Conservation (phyloP, 2,329 filamentous ascomycete genomes). For the Penicillium sp. region DNA sequence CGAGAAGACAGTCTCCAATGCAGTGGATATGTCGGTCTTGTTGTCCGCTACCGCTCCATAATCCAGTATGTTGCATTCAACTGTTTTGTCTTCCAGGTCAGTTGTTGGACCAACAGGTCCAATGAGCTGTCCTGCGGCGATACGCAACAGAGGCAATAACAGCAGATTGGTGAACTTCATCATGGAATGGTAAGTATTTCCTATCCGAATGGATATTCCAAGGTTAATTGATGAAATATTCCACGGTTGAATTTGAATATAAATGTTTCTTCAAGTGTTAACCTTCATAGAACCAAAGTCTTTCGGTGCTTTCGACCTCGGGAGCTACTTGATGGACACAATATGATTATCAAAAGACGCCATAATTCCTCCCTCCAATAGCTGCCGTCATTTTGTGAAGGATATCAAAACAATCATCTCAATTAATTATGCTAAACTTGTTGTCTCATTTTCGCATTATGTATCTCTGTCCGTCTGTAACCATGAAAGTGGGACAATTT, state of each 20-base stretch:
- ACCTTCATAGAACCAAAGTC: no score
- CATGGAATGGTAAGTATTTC: background rate
- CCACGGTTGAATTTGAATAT: no score
- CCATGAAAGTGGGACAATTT: background rate
- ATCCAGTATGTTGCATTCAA: conserved; percentile 16
- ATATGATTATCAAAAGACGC: background rate
- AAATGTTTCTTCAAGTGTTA: no score
- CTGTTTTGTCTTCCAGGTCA: conserved; percentile 2
- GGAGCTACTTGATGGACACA: background rate
- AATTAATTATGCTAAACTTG: no score
- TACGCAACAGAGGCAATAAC: background rate
- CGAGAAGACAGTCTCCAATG: conserved; percentile 22
- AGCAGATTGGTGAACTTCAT: background rate
- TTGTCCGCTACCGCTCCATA: conserved; percentile 16
- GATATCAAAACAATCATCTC: no score
- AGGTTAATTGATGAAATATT: no score
- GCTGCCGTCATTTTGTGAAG: no score
- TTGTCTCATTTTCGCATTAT: no score
- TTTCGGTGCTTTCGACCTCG: no score
- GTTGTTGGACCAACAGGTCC: conserved; percentile 16
- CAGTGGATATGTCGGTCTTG: conserved; percentile 11
- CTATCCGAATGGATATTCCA: no score
- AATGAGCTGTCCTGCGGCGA: conserved; percentile 9
- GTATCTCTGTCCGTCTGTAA: background rate
- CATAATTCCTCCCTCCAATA: background rate